Evolutionary conservation across 2,329 filamentous ascomycete genomes (phyloP).

Genomic region (Nakataea oryzae): DNA sequence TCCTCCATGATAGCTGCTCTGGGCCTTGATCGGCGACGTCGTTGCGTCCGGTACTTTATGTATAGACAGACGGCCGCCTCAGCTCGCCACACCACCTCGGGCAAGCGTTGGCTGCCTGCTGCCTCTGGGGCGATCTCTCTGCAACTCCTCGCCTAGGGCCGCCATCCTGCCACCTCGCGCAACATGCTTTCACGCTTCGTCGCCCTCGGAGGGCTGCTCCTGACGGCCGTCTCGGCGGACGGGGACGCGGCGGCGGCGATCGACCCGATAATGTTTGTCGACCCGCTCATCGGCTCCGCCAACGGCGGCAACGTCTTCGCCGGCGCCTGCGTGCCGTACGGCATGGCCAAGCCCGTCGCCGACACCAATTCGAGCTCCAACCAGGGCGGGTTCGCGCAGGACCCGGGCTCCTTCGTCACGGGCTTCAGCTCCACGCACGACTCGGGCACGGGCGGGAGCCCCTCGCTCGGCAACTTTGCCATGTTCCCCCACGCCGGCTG

Average conservation of each 20-base stretch:
- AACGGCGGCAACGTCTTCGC: conserved; percentile 32
- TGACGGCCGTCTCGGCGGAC: neutral
- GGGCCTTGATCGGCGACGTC: neutral
- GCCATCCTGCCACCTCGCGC: too few species aligned
- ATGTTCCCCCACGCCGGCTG: conserved; percentile 58
- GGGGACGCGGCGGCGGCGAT: conserved; percentile 1
- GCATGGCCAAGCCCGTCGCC: conserved; percentile 46
- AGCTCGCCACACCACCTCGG: neutral
- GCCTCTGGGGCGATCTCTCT: neutral
- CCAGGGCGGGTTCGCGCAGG: conserved; percentile 46
- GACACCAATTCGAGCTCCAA: conserved; percentile 42
- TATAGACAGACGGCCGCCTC: neutral
- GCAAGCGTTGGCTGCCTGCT: neutral
- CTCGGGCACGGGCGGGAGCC: conserved; percentile 43
- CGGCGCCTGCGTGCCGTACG: conserved; percentile 31
- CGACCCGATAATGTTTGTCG: conserved; percentile 15
- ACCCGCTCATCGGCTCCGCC: conserved; percentile 29
- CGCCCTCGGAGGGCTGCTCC: neutral
- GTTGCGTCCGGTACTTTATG: neutral
- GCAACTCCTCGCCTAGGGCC: neutral
- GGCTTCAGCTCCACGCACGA: conserved; percentile 51
- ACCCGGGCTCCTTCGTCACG: conserved; percentile 30
- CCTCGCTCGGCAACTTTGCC: conserved; percentile 64
- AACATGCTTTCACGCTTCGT: neutral
- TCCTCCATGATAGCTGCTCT: neutral